Base-by-base conservation (phyloP, 179 eudicot species). In the Nepenthes alata region DNA sequence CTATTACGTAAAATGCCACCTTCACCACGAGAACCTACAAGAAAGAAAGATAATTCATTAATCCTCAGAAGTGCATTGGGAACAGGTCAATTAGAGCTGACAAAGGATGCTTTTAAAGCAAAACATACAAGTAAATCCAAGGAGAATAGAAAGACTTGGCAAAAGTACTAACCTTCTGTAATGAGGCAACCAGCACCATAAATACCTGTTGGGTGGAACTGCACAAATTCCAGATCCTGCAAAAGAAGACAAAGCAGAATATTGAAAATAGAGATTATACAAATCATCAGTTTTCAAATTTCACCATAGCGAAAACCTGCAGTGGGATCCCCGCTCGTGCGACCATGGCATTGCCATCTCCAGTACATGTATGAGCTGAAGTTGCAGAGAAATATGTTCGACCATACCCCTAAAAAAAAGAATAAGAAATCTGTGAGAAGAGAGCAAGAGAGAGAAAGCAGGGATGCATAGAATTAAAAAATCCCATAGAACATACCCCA, bases 341-440 rank as follows among this genome's bases (percentile, higher is more conserved):
- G 74, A 85, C 99, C 99, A 91, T 94, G 58, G 91, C 99, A 81
- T 88, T 91, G 35, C 97, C 99, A 84, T 94, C 99, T 62, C 99
- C 99, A n/a, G 99, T 94, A 83, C 99, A 94, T 41, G 99, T 91
- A 77, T 94, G 99, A 55, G 99, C 99, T 59, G 99, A 94, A 53
- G 99, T 94, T 63, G 99, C 99, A 60, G 99, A 94, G 60, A 94
- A 94, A 76, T 87, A 94, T 49, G 99, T 74, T 67, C 99, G 83
- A 36, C 99, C 99, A 80, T 94, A 94, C 38, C 69, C 68, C 69
- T 65, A 14, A 39, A 45, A 38, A 59, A 5, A 38, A 59, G 35
- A 11, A 2, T 15, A 11, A 34, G 25, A 25, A 25, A 25, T 25
- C 25, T 59, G 59, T 44, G 37, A 61, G 9, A 51, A 35, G 61